A percentile compares a stretch with the other conserved stretches of the same genome.
phyloP scores from a whole-genome alignment of 2,329 filamentous ascomycete species.

The Thielaviopsis populi region DNA sequence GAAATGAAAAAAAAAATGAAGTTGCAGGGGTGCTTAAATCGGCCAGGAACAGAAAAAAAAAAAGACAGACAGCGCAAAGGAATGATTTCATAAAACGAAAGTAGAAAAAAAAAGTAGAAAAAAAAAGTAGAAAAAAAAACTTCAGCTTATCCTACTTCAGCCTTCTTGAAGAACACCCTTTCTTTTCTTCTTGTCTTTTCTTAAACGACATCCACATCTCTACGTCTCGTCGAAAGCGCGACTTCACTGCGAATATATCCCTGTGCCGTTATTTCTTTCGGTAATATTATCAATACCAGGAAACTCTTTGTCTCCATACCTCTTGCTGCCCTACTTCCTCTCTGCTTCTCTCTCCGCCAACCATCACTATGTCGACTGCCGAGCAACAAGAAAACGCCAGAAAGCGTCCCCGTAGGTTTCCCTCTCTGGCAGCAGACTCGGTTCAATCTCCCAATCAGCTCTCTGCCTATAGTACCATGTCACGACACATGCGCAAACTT shows the following conservation, averaged over 20 bases:
- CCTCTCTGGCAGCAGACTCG: not conserved
- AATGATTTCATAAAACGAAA: not conserved
- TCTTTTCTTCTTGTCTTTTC: not conserved
- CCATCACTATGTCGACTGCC: conserved; percentile 10
- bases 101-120: not conserved
- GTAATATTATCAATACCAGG: not conserved
- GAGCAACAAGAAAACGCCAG: conserved; percentile 12
- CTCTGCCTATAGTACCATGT: not conserved
- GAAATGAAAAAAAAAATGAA: not conserved
- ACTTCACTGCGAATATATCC: not conserved
- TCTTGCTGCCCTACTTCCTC: not conserved
- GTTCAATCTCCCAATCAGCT: not conserved
- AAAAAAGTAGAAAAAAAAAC: not conserved
- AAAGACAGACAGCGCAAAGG: not conserved
- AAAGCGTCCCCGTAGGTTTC: conserved; percentile 16
- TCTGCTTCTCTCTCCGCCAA: not conserved
- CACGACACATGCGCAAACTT: not conserved
- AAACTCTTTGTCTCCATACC: not conserved
- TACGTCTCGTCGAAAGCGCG: not conserved
- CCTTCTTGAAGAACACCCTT: not conserved
- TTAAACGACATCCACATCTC: not conserved
- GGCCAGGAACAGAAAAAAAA: not conserved
- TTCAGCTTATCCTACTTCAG: not conserved
- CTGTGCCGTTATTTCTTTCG: not conserved
- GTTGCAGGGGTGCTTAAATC: conserved; percentile 1